phyloP scores from a whole-genome alignment of 257 asterid genomes.

The Cinchona pubescens region DNA sequence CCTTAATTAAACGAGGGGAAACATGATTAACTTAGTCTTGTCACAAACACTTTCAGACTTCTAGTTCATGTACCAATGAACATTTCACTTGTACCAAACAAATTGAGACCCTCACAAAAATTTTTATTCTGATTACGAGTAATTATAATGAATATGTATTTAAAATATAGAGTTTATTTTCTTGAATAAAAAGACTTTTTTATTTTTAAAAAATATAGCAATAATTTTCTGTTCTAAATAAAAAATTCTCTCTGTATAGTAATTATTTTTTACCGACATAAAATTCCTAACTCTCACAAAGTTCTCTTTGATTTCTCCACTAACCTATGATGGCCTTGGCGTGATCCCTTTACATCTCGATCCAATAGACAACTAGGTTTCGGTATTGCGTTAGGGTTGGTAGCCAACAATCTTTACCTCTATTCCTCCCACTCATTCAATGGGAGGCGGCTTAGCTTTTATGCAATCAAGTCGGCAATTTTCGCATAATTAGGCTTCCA shows the following conservation, averaged over 20 bases:
- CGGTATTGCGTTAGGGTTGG: slow-evolving; percentile 10
- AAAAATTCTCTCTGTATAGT: too few species aligned
- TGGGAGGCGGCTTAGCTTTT: background rate
- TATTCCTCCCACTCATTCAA: slow-evolving; percentile 1
- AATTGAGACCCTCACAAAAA: background rate
- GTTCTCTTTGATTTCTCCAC: background rate
- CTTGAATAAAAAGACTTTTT: too few species aligned
- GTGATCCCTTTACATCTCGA: too few species aligned
- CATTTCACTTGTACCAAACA: background rate
- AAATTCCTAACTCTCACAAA: too few species aligned
- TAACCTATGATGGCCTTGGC: background rate
- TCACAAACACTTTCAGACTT: background rate
- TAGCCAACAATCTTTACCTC: background rate
- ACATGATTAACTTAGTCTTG: too few species aligned
- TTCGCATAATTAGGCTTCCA: background rate
- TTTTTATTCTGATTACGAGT: too few species aligned
- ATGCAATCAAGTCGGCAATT: background rate
- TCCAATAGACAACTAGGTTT: background rate
- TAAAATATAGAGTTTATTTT: too few species aligned
- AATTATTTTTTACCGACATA: too few species aligned
- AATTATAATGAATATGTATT: too few species aligned
- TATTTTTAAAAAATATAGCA: too few species aligned
- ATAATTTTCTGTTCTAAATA: too few species aligned
- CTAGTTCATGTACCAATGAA: background rate
- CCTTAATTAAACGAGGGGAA: too few species aligned